Percentiles rank a stretch among this genome's conserved stretches.
These are phyloP conservation scores for Colletotrichum sojae DNA, from an alignment of 2,329 filamentous ascomycete species.

Conservation along the genomic window DNA sequence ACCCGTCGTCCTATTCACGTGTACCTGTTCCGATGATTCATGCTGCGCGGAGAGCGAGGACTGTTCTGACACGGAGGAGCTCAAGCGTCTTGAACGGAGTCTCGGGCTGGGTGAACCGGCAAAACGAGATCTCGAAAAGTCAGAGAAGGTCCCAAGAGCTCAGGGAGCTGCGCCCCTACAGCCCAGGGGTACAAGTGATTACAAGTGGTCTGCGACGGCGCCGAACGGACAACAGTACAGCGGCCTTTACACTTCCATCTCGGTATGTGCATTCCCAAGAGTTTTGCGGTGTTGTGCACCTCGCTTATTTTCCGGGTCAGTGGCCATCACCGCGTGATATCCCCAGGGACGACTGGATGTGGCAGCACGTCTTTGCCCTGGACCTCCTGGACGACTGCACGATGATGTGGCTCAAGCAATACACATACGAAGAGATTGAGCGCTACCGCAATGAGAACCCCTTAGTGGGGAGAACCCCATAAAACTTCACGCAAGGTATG, in stretches of 20 bases:
- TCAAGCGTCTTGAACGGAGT: neutral
- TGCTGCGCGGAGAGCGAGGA: neutral
- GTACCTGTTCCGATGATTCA: neutral
- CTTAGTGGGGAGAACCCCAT: neutral
- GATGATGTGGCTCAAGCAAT: constrained; percentile 1
- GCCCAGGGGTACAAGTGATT: neutral
- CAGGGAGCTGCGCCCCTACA: no score
- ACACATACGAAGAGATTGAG: neutral
- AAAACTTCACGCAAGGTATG: neutral
- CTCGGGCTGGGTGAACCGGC: neutral
- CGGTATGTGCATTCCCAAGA: neutral
- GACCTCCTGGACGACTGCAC: neutral
- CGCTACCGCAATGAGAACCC: neutral
- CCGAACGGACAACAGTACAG: neutral
- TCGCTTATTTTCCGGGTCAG: neutral
- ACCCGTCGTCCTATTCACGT: neutral
- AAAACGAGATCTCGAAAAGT: neutral
- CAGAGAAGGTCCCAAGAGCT: neutral
- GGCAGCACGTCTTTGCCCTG: neutral
- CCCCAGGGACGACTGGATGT: neutral
- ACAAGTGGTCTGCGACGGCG: neutral
- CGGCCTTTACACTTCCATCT: neutral
- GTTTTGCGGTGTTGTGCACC: neutral
- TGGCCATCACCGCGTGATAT: neutral
- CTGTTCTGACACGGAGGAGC: neutral